A percentile compares a stretch with the other conserved stretches of the same genome.
Conservation (phyloP, 805 yeast genomes). For the Cyberlindnera nakhonratchasimensis region DNA sequence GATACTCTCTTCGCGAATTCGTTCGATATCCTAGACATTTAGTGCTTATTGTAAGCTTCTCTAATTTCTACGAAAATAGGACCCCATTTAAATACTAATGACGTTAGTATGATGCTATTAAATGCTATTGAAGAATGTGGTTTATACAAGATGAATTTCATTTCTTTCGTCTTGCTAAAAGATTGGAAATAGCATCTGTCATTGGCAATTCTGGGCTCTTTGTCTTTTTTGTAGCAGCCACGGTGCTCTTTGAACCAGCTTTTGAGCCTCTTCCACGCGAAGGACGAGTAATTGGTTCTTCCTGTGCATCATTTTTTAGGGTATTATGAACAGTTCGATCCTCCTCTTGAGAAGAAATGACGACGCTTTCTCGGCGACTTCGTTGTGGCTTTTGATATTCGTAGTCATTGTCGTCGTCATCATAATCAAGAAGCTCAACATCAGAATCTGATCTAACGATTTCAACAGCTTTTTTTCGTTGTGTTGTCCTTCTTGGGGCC, state of each 20-base stretch:
- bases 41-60: no score
- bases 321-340: conserved; percentile 1
- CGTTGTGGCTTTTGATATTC: background rate
- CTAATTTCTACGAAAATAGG: no score
- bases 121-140: no score
- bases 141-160: no score
- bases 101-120: no score
- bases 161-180: conserved; percentile 11
- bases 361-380: conserved; percentile 1
- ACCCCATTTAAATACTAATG: no score
- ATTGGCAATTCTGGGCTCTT: conserved; percentile 1
- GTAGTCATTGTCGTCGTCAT: background rate
- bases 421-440: conserved; percentile 1
- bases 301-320: background rate
- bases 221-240: background rate
- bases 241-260: background rate
- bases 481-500: background rate
- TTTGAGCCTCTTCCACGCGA: background rate
- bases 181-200: conserved; percentile 7
- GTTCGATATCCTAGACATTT: background rate
- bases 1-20: background rate
- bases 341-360: conserved; percentile 3
- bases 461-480: background rate
- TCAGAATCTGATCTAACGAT: conserved; percentile 9
- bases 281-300: background rate